Percentiles rank a stretch among this genome's conserved stretches.
Evolutionary conservation across 2,329 filamentous ascomycete species (phyloP).

Genomic region (Fusarium sublunatum): DNA sequence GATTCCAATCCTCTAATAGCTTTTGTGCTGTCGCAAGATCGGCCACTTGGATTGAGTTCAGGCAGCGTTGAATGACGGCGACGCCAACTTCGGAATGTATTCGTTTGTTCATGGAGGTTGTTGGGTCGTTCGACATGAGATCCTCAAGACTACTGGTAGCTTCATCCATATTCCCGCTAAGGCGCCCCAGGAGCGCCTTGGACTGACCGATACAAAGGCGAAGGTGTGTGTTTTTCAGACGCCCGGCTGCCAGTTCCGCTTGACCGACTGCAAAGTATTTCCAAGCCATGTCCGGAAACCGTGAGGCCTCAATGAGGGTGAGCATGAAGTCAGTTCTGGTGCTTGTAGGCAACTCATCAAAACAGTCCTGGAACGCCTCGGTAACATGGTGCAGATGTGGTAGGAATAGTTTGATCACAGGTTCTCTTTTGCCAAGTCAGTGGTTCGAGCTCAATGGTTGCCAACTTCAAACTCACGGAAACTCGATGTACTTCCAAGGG

Average conservation of each 20-base stretch:
- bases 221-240: constrained; percentile 35
- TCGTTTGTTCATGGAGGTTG: constrained; percentile 15
- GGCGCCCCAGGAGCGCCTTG: constrained; percentile 32
- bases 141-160: constrained; percentile 29
- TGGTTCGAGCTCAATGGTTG: constrained; percentile 6
- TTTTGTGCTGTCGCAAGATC: constrained; percentile 29
- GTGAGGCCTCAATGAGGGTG: constrained; percentile 39
- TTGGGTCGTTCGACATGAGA: constrained; percentile 10
- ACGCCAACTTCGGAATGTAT: constrained; percentile 33
- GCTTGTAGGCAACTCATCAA: constrained; percentile 20
- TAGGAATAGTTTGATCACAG: constrained; percentile 29
- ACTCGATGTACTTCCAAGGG: constrained; percentile 42
- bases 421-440: constrained; percentile 28
- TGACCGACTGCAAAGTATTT: constrained; percentile 38
- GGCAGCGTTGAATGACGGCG: constrained; percentile 27
- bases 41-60: constrained; percentile 38
- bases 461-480: constrained; percentile 30
- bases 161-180: constrained; percentile 39
- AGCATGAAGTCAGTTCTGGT: constrained; percentile 39
- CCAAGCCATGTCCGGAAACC: constrained; percentile 41
- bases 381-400: constrained; percentile 35
- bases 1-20: constrained; percentile 33
- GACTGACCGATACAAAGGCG: constrained; percentile 35
- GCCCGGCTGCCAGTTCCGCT: constrained; percentile 31
- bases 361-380: constrained; percentile 28